Percentiles rank a stretch among this genome's conserved stretches.
phyloP scores from a whole-genome alignment of 2,329 filamentous ascomycete genomes.

The Aspergillus pseudonomiae region DNA sequence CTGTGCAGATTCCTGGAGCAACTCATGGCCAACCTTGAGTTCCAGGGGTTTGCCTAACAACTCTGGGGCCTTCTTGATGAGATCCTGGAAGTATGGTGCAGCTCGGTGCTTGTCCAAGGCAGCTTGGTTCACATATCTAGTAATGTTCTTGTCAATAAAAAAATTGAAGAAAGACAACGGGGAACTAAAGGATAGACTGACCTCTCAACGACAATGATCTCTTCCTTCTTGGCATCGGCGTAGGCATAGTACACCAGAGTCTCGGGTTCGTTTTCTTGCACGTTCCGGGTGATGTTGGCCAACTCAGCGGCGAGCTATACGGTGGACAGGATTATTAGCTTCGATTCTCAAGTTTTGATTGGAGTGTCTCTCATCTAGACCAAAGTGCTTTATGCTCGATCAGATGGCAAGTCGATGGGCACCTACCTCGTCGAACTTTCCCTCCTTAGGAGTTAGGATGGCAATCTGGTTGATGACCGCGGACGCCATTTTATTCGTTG shows the following conservation, averaged over 20 bases:
- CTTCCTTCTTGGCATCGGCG: not conserved
- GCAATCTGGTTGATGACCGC: not conserved
- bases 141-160: not conserved
- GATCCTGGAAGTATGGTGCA: not conserved
- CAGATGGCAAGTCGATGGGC: not conserved
- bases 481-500: not conserved
- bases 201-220: slow-evolving; percentile 2
- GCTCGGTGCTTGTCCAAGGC: slow-evolving; percentile 1
- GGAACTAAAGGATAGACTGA: not conserved
- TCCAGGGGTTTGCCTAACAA: not conserved
- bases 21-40: not conserved
- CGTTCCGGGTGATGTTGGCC: not conserved
- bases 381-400: not conserved
- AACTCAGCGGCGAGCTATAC: not conserved
- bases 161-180: no score
- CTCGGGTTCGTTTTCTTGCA: slow-evolving; percentile 2
- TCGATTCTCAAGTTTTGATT: not conserved
- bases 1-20: not conserved
- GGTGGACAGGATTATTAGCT: not conserved
- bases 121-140: slow-evolving; percentile 1
- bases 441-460: not conserved
- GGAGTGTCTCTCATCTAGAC: not conserved
- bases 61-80: not conserved
- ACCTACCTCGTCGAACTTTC: not conserved
- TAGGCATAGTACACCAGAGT: not conserved